Evolutionary conservation across 225 moss, liverwort and hornwort genomes (phyloP).

Genomic region (Neckera pumila): DNA sequence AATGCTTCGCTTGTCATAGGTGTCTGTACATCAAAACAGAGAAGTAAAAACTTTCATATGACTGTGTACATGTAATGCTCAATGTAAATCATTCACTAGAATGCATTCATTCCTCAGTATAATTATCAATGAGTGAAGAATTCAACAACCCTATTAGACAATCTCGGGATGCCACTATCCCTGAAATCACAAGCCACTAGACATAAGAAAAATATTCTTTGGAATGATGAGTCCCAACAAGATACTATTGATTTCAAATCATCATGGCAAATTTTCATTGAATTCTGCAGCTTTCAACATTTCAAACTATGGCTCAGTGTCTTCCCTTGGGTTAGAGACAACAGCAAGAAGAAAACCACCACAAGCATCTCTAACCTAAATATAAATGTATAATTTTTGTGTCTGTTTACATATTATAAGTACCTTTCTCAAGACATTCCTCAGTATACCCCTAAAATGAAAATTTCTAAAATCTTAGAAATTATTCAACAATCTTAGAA

Average conservation of each 20-base stretch:
- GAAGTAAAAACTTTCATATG: neutral
- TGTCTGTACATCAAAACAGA: neutral
- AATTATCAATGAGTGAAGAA: neutral
- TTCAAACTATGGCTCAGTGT: neutral
- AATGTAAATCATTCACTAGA: neutral
- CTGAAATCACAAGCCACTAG: neutral
- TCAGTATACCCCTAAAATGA: too few relatives aligned
- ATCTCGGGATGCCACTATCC: neutral
- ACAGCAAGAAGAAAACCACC: neutral
- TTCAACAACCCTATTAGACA: neutral
- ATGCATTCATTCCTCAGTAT: neutral
- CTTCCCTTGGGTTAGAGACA: neutral
- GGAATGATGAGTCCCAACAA: neutral
- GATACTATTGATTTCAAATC: neutral
- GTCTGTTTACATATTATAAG: neutral
- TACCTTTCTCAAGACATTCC: neutral
- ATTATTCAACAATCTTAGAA: neutral
- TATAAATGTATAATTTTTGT: neutral
- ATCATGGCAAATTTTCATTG: neutral
- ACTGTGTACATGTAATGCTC: neutral
- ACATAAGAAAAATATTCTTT: neutral
- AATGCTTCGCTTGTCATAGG: neutral
- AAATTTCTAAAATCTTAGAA: neutral
- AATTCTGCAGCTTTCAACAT: neutral
- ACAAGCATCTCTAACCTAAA: neutral